A percentile compares a stretch with the other conserved stretches of the same genome.
These are phyloP conservation scores for Exophiala oligosperma DNA, from an alignment of 2,329 filamentous ascomycete species.

Conservation along the genomic window DNA sequence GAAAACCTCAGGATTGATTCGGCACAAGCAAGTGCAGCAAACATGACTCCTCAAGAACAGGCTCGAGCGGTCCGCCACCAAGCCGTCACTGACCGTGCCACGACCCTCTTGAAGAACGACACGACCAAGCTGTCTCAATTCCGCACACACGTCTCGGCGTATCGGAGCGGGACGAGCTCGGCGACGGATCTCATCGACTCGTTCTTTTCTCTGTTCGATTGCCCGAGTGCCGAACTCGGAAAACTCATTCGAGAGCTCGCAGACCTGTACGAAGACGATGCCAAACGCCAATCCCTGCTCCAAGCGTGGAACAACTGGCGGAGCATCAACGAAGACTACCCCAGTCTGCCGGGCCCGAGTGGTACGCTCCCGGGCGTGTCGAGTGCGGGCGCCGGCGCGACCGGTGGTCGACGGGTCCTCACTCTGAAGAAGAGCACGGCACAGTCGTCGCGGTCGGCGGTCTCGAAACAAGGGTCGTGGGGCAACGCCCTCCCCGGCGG, in stretches of 20 bases:
- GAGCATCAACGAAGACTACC: conserved; percentile 94
- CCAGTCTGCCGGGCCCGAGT: conserved; percentile 74
- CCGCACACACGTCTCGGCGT: conserved; percentile 75
- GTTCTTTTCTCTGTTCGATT: conserved; percentile 85
- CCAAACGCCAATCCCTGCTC: conserved; percentile 70
- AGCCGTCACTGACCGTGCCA: conserved; percentile 81
- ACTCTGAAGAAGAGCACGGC: conserved; percentile 69
- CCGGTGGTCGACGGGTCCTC: conserved; percentile 62
- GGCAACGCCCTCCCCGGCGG: conserved; percentile 45
- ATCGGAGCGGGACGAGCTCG: conserved; percentile 66
- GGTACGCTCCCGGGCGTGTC: conserved; percentile 61
- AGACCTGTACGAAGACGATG: conserved; percentile 83
- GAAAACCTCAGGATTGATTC: conserved; percentile 55
- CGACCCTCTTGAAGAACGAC: conserved; percentile 77
- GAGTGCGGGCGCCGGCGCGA: conserved; percentile 55
- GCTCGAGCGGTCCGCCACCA: conserved; percentile 77
- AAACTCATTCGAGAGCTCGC: conserved; percentile 89
- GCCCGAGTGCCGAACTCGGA: conserved; percentile 75
- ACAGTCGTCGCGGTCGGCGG: conserved; percentile 63
- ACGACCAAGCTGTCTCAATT: conserved; percentile 73
- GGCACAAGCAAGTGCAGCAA: conserved; percentile 41
- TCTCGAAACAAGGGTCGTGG: conserved; percentile 59
- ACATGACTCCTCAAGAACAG: conserved; percentile 74
- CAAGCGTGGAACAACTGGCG: conserved; percentile 95
- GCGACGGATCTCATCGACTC: conserved; percentile 79